phyloP scores from a whole-genome alignment of 768 basidiomycete genomes.

The Leccinum longicurvipes region DNA sequence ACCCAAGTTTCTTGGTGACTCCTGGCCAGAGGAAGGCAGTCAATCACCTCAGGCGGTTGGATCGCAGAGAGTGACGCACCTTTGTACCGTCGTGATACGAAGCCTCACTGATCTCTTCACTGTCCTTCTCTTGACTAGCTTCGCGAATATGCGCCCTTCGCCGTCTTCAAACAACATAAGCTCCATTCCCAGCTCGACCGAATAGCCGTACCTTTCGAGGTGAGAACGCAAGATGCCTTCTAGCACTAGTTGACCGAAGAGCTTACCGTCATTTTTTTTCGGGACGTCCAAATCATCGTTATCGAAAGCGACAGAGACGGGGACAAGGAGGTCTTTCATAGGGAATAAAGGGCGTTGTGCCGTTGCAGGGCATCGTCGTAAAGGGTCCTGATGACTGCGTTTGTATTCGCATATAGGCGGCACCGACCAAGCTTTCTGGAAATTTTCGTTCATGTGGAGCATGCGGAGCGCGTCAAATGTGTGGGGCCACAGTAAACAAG shows the following conservation, averaged over 20 bases:
- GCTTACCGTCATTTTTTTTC: not conserved
- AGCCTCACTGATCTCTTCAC: constrained; percentile 19
- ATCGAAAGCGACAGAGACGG: no score
- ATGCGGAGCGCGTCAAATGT: constrained; percentile 43
- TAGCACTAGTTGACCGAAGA: constrained; percentile 24
- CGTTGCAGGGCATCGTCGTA: not conserved
- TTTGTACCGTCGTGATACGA: constrained; percentile 37
- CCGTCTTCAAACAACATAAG: constrained; percentile 41
- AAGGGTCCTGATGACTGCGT: constrained; percentile 12
- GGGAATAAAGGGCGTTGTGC: constrained; percentile 23
- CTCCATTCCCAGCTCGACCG: constrained; percentile 44
- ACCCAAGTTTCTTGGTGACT: constrained; percentile 39
- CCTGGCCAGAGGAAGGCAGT: constrained; percentile 19
- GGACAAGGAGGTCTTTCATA: no score
- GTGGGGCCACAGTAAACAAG: constrained; percentile 21
- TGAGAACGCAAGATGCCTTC: constrained; percentile 27
- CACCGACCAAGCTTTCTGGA: constrained; percentile 27
- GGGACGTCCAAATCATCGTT: not conserved
- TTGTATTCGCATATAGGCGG: constrained; percentile 35
- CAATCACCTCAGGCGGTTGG: not conserved
- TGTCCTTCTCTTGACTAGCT: constrained; percentile 28
- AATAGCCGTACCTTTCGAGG: constrained; percentile 22
- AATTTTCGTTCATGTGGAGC: constrained; percentile 37
- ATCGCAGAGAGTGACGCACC: constrained; percentile 9
- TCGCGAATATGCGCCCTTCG: constrained; percentile 35